Percentiles rank a stretch among this genome's conserved stretches.
These are phyloP conservation scores for Tolypocladium sp. DNA, from an alignment of 2,329 filamentous ascomycete genomes.

Conservation along the genomic window DNA sequence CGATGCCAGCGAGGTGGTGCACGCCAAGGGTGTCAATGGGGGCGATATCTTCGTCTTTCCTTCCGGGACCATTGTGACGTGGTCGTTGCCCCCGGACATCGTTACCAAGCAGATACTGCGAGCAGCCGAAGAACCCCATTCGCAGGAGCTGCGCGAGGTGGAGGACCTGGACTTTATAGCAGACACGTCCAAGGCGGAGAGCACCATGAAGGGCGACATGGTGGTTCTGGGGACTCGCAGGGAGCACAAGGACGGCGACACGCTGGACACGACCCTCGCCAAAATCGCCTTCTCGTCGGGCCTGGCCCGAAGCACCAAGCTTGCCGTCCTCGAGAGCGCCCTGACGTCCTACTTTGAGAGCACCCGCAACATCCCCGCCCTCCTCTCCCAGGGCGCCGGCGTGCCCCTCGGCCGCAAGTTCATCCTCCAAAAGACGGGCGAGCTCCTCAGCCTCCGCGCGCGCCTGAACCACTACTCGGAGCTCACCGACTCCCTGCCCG, in stretches of 20 bases:
- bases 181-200: constrained; percentile 63
- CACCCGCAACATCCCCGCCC: constrained; percentile 71
- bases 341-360: constrained; percentile 79
- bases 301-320: constrained; percentile 83
- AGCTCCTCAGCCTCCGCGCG: constrained; percentile 79
- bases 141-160: constrained; percentile 61
- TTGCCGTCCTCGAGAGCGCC: constrained; percentile 81
- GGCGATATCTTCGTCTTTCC: constrained; percentile 95
- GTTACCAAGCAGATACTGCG: constrained; percentile 65
- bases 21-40: constrained; percentile 50
- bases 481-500: constrained; percentile 86
- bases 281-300: constrained; percentile 97
- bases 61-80: constrained; percentile 86
- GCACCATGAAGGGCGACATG: constrained; percentile 75
- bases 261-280: constrained; percentile 59
- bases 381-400: constrained; percentile 56
- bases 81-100: constrained; percentile 73
- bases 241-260: constrained; percentile 33
- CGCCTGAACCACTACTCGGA: constrained; percentile 96
- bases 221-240: constrained; percentile 77
- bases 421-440: constrained; percentile 87
- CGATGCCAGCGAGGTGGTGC: constrained; percentile 52
- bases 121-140: constrained; percentile 67
- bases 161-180: constrained; percentile 85
- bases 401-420: constrained; percentile 51